These are phyloP conservation scores for Magnaporthiopsis incrustans DNA, from an alignment of 2,329 filamentous ascomycete species.

Conservation along the genomic window DNA sequence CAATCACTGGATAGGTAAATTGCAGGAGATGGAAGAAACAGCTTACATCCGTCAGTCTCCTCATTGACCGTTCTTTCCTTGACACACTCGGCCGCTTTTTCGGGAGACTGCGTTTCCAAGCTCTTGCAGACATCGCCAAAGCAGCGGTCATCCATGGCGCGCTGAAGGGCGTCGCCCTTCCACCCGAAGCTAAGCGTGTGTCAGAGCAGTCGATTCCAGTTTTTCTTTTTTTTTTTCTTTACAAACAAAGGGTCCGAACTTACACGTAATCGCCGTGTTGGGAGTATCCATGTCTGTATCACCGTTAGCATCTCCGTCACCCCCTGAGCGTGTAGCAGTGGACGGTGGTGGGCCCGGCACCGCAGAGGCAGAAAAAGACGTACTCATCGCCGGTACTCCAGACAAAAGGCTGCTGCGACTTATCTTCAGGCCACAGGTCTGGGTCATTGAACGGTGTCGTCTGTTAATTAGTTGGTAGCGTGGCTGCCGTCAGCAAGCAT, in stretches of 20 bases:
- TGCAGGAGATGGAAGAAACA: not conserved
- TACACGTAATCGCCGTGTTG: conserved; percentile 9
- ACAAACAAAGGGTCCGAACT: not conserved
- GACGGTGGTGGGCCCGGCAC: not conserved
- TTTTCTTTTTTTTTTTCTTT: too few species aligned
- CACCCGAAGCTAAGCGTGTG: conserved; percentile 4
- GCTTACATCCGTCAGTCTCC: conserved; percentile 7
- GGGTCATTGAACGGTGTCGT: conserved; percentile 25
- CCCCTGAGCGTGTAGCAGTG: not conserved
- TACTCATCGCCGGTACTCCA: conserved; percentile 21
- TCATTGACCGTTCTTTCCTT: conserved; percentile 4
- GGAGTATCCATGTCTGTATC: conserved; percentile 7
- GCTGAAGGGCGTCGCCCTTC: conserved; percentile 7
- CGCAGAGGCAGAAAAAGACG: not conserved
- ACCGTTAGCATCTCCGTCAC: conserved; percentile 1
- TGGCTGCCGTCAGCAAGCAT: not conserved
- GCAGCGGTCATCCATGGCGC: conserved; percentile 7
- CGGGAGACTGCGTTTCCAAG: conserved; percentile 7
- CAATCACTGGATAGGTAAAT: not conserved
- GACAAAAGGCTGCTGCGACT: conserved; percentile 24
- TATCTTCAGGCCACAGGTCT: conserved; percentile 25
- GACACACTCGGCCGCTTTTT: conserved; percentile 7
- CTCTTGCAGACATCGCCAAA: conserved; percentile 8
- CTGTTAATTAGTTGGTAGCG: not conserved
- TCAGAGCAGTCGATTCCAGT: too few species aligned